These are phyloP conservation scores for Mycena floridula DNA, from an alignment of 768 basidiomycete genomes.

Conservation along the genomic window DNA sequence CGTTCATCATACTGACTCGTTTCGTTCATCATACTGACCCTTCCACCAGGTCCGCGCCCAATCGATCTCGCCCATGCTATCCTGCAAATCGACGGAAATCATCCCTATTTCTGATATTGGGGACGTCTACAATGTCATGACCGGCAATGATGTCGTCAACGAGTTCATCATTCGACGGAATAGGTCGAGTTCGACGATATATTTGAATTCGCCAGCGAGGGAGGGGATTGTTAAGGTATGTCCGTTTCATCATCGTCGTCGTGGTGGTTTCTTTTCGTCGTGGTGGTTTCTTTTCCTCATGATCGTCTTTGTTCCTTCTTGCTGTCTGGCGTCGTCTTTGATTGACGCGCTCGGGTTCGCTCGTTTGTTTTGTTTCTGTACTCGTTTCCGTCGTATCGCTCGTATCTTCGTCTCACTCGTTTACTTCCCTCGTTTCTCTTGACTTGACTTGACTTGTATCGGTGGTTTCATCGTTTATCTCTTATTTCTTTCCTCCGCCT, in stretches of 20 bases:
- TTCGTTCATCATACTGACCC: neutral
- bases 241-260: no score
- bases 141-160: conserved; percentile 55
- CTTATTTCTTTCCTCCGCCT: no score
- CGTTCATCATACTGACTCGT: no score
- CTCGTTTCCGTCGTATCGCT: neutral
- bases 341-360: no score
- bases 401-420: no score
- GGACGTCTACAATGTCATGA: conserved; percentile 79
- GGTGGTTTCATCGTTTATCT: no score
- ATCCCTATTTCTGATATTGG: conserved; percentile 76
- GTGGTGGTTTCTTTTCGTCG: no score
- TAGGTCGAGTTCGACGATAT: conserved; percentile 64
- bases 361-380: neutral
- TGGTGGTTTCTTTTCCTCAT: no score
- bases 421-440: no score
- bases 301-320: no score
- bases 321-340: no score
- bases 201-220: conserved; percentile 66
- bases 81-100: conserved; percentile 78
- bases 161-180: conserved; percentile 80
- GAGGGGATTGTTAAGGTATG: conserved; percentile 74
- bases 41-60: conserved; percentile 57
- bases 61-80: conserved; percentile 58
- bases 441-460: no score